phyloP scores from a whole-genome alignment of 2,329 filamentous ascomycete genomes.

The Xylariaceae sp. region DNA sequence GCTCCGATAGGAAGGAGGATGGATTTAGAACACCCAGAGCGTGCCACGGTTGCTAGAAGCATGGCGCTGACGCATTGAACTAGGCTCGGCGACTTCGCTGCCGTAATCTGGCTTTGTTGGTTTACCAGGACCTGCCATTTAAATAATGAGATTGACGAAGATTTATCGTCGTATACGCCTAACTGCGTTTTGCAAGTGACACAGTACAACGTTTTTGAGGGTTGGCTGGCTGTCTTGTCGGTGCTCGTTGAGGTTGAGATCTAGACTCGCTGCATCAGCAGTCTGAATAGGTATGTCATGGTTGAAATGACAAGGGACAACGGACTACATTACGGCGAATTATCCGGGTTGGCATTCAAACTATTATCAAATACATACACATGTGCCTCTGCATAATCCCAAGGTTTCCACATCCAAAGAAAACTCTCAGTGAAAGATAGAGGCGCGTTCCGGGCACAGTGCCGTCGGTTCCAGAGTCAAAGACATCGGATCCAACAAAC shows the following conservation, averaged over 20 bases:
- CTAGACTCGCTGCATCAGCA: conserved; percentile 9
- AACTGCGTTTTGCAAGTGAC: conserved; percentile 40
- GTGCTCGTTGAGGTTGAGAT: conserved; percentile 1
- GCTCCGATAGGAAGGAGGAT: conserved; percentile 41
- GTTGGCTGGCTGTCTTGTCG: not conserved
- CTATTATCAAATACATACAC: conserved; percentile 11
- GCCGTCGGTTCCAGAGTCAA: conserved; percentile 34
- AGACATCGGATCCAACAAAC: conserved; percentile 17
- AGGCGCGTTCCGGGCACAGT: conserved; percentile 31
- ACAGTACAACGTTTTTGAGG: conserved; percentile 36
- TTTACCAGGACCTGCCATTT: conserved; percentile 51
- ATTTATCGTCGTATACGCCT: conserved; percentile 43
- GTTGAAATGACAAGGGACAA: not conserved
- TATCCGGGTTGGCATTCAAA: conserved; percentile 3
- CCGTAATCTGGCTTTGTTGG: conserved; percentile 23
- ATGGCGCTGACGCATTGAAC: conserved; percentile 49
- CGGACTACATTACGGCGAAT: not conserved
- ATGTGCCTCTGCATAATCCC: conserved; percentile 38
- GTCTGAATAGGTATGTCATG: not conserved
- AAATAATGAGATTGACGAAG: conserved; percentile 45
- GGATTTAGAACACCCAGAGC: conserved; percentile 54
- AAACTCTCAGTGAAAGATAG: conserved; percentile 43
- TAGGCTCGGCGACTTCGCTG: conserved; percentile 34
- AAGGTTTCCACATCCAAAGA: conserved; percentile 42
- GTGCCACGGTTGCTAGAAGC: conserved; percentile 47